Conservation (phyloP, 805 yeast species). For the Candida loeiensis region DNA sequence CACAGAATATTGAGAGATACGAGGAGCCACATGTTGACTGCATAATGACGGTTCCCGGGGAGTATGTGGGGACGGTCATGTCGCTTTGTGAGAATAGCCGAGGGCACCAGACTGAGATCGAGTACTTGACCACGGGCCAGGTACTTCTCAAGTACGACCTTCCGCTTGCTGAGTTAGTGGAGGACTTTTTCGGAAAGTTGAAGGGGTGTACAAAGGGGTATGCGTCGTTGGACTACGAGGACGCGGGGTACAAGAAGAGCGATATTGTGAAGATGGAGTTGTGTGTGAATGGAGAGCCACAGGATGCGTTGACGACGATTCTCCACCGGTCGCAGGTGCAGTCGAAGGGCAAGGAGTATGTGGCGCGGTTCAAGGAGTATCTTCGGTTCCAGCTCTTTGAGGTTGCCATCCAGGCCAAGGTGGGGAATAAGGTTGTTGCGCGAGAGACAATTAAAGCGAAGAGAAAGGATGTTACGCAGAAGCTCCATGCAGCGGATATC, state of each 20-base stretch:
- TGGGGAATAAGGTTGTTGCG: conserved; percentile 76
- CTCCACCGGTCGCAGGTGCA: conserved; percentile 80
- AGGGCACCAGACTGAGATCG: conserved; percentile 77
- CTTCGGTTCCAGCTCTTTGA: conserved; percentile 83
- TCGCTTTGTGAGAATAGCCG: conserved; percentile 79
- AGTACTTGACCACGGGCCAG: conserved; percentile 75
- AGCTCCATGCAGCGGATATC: conserved; percentile 89
- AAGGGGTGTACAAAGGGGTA: conserved; percentile 89
- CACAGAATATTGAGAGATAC: conserved; percentile 46
- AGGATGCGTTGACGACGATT: conserved; percentile 90
- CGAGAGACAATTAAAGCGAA: conserved; percentile 92
- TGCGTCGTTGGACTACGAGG: conserved; percentile 93
- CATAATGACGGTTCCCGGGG: conserved; percentile 85
- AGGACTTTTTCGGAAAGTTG: conserved; percentile 90
- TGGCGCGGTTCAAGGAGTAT: conserved; percentile 73
- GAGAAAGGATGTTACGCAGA: conserved; percentile 91
- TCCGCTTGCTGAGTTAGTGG: conserved; percentile 87
- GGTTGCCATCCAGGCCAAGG: conserved; percentile 87
- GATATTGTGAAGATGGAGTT: conserved; percentile 85
- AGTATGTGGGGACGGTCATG: conserved; percentile 83
- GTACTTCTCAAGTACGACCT: conserved; percentile 73
- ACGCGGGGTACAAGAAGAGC: conserved; percentile 77
- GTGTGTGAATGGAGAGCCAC: conserved; percentile 80
- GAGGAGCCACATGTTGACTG: conserved; percentile 91
- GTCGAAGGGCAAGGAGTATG: conserved; percentile 75